Evolutionary conservation across 768 basidiomycete species (phyloP).

Genomic region (Rhodotorula kratochvilovae): DNA sequence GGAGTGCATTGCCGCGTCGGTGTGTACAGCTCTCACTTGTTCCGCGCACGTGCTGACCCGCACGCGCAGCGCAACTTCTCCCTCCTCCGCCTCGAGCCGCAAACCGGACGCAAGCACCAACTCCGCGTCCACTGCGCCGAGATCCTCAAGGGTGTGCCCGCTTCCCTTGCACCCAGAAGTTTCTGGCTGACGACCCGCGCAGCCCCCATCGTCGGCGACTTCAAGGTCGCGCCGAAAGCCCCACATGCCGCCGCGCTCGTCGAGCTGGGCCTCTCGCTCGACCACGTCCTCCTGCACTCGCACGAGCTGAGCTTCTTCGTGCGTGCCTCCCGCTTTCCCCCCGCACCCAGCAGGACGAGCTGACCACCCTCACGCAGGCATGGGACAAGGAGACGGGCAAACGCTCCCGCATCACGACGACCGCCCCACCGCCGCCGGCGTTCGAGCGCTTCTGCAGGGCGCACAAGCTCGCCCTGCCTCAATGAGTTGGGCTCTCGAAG

Average conservation of each 20-base stretch:
- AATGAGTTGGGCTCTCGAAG: too few species aligned
- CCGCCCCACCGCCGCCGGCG: background rate
- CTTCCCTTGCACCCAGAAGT: too few species aligned
- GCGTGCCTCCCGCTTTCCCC: background rate
- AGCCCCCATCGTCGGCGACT: constrained; percentile 37
- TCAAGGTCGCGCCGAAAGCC: constrained; percentile 18
- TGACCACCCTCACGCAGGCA: constrained; percentile 7
- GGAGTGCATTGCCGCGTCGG: constrained; percentile 25
- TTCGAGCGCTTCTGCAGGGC: constrained; percentile 30
- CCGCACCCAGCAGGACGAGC: background rate
- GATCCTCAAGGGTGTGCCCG: constrained; percentile 16
- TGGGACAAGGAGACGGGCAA: constrained; percentile 21
- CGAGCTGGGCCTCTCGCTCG: constrained; percentile 16
- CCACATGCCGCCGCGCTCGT: constrained; percentile 18
- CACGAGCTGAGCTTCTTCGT: constrained; percentile 12
- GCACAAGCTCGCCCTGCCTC: constrained; percentile 13
- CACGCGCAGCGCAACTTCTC: constrained; percentile 1
- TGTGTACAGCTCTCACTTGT: background rate
- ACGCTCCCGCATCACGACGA: constrained; percentile 5
- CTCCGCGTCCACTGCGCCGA: constrained; percentile 33
- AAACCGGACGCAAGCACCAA: constrained; percentile 35
- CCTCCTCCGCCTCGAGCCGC: constrained; percentile 20
- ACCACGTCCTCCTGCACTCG: constrained; percentile 27
- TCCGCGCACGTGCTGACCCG: too few species aligned
- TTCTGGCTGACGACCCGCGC: background rate